Evolutionary conservation across 148 eudicot genomes (phyloP).

Genomic region (Chenopodium quinoa): DNA sequence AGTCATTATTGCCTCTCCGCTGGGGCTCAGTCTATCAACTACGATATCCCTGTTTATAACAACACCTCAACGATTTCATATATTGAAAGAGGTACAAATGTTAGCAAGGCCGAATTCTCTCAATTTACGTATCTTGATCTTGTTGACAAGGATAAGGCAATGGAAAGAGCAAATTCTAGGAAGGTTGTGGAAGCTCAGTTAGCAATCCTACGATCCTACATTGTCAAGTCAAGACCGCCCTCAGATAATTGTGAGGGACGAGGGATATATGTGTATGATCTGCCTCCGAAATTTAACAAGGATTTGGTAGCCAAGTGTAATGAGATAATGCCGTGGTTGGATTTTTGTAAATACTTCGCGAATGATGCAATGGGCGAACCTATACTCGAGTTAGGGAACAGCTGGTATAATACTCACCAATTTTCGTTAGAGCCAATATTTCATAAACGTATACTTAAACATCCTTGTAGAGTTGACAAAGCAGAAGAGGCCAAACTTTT

Average conservation of each 20-base stretch:
- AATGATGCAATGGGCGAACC: slow-evolving; percentile 64
- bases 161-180: slow-evolving; percentile 33
- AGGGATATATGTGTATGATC: slow-evolving; percentile 67
- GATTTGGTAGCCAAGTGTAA: slow-evolving; percentile 52
- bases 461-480: slow-evolving; percentile 69
- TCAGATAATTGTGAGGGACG: slow-evolving; percentile 47
- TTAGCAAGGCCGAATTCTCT: neutral
- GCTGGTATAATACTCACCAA: slow-evolving; percentile 81
- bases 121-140: slow-evolving; percentile 3
- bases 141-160: slow-evolving; percentile 19
- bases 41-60: neutral
- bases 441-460: slow-evolving; percentile 56
- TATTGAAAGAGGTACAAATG: neutral
- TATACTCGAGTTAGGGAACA: slow-evolving; percentile 52
- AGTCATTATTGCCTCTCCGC: slow-evolving; percentile 62
- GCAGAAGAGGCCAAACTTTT: slow-evolving; percentile 62
- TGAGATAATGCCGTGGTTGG: slow-evolving; percentile 52
- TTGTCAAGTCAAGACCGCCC: slow-evolving; percentile 16
- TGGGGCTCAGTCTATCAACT: slow-evolving; percentile 38
- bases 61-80: neutral
- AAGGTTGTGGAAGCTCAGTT: slow-evolving; percentile 47
- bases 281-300: slow-evolving; percentile 72
- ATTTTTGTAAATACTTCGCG: slow-evolving; percentile 49
- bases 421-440: slow-evolving; percentile 70
- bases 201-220: slow-evolving; percentile 50